These are phyloP conservation scores for Corymbia calophylla DNA, from an alignment of 441 rosid genomes.

Conservation along the genomic window DNA sequence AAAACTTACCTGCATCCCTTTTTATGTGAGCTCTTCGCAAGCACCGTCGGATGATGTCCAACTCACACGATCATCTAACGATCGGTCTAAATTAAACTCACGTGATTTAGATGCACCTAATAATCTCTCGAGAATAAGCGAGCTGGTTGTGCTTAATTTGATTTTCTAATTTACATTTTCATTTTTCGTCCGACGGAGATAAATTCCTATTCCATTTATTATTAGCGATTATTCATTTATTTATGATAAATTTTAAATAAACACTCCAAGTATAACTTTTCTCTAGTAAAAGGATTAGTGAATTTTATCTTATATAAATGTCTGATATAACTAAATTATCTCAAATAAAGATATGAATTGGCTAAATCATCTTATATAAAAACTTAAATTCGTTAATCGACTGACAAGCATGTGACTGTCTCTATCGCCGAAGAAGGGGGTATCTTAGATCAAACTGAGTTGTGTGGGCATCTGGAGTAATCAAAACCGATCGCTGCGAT, in stretches of 20 bases:
- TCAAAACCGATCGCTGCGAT: no score
- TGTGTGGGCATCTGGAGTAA: fast-evolving
- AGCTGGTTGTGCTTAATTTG: not conserved
- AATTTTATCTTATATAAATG: fast-evolving
- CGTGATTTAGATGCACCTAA: not conserved
- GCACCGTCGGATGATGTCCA: not conserved
- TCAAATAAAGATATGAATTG: fast-evolving
- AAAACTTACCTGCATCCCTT: fast-evolving
- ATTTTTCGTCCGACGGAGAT: not conserved
- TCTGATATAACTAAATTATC: fast-evolving
- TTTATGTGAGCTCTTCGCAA: not conserved
- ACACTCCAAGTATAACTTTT: fast-evolving
- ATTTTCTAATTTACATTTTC: not conserved
- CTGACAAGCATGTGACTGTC: fast-evolving
- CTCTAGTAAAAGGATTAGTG: no score
- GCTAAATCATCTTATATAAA: no score
- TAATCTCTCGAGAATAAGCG: not conserved
- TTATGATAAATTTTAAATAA: not conserved
- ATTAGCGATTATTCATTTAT: not conserved
- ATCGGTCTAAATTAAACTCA: not conserved
- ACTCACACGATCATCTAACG: not conserved
- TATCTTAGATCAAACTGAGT: fast-evolving
- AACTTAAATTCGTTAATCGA: no score
- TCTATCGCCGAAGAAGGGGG: fast-evolving
- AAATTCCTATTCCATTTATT: not conserved